Evolutionary conservation across 139 green algal genomes (phyloP).

Genomic region (Micractinium sp.): DNA sequence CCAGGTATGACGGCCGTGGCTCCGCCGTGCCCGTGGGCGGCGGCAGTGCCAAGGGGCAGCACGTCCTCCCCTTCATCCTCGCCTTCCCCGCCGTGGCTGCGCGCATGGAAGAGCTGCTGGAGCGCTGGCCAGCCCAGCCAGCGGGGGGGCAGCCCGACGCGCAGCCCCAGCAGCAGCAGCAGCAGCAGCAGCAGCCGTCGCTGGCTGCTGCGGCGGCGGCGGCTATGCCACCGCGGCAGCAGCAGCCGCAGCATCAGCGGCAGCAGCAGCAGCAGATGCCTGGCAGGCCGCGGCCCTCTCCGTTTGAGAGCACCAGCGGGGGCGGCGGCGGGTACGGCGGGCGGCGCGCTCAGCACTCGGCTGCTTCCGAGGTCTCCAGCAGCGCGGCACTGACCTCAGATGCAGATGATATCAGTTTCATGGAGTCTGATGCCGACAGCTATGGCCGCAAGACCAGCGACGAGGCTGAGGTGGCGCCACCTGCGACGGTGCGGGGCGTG

Average conservation of each 20-base stretch:
- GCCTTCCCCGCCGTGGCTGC: conserved; percentile 47
- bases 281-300: not conserved
- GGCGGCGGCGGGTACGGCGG: not conserved
- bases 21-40: conserved; percentile 18
- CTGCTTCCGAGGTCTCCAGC: not conserved
- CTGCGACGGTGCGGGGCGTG: not conserved
- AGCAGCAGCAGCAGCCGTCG: not conserved
- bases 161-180: not conserved
- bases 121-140: conserved; percentile 17
- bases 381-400: conserved; percentile 9
- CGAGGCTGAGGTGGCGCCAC: not conserved
- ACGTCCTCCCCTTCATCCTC: conserved; percentile 61
- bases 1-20: conserved; percentile 17
- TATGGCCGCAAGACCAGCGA: not conserved
- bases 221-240: not conserved
- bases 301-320: not conserved
- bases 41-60: conserved; percentile 40
- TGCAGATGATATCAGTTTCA: not conserved
- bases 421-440: not conserved
- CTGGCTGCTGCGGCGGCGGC: not conserved
- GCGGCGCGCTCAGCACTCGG: not conserved
- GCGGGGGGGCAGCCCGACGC: not conserved
- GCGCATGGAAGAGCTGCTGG: conserved; percentile 44
- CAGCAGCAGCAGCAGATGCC: conserved; percentile 4
- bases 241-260: not conserved